Conservation (phyloP, 1,284 basidiomycete species). For the Omphalotus olearius region DNA sequence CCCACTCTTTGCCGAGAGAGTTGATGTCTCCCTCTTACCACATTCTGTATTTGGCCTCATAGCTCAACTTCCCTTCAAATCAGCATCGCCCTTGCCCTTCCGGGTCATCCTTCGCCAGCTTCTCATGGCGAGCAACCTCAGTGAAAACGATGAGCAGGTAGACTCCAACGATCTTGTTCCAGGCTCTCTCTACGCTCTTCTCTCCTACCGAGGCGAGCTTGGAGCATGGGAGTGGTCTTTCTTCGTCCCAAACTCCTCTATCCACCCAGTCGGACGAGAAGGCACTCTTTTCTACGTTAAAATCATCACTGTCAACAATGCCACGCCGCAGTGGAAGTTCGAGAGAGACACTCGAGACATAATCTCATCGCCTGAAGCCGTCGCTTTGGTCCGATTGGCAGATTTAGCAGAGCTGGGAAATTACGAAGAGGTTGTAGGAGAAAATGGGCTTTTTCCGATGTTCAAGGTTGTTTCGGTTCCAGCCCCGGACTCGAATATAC, state of each 20-base stretch:
- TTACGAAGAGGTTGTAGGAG: constrained; percentile 37
- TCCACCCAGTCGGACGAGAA: constrained; percentile 33
- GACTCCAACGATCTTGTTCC: constrained; percentile 26
- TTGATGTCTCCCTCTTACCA: no score
- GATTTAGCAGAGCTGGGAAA: constrained; percentile 35
- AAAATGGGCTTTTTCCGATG: constrained; percentile 35
- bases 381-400: constrained; percentile 36
- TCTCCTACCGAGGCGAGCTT: constrained; percentile 39
- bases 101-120: not conserved
- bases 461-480: constrained; percentile 36
- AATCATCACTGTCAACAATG: constrained; percentile 22
- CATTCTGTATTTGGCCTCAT: no score
- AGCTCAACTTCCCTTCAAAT: not conserved
- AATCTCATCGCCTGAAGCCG: constrained; percentile 33
- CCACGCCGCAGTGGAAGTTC: constrained; percentile 32
- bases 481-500: constrained; percentile 18
- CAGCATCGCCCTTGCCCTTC: not conserved
- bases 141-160: not conserved
- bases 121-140: not conserved
- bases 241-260: constrained; percentile 34
- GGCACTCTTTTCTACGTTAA: constrained; percentile 40
- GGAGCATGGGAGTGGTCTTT: constrained; percentile 46
- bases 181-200: constrained; percentile 37
- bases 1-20: no score
- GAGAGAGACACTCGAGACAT: constrained; percentile 31